Percentiles rank a stretch among this genome's conserved stretches.
These are phyloP conservation scores for Exophiala sideris DNA, from an alignment of 2,329 filamentous ascomycete species.

Conservation along the genomic window DNA sequence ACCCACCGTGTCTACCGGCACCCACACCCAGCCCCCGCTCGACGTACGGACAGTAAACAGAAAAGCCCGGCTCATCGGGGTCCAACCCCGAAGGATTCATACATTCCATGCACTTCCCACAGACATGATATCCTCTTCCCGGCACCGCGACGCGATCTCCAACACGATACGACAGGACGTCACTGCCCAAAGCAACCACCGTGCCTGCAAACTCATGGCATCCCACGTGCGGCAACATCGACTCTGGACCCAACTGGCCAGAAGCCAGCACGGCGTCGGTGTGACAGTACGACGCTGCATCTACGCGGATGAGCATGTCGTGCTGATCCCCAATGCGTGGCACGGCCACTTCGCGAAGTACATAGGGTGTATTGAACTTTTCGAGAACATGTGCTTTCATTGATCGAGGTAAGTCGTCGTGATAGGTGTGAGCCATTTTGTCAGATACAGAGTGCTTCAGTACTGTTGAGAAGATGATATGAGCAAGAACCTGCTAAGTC, in stretches of 20 bases:
- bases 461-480: too few relatives aligned
- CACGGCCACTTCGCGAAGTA: slow-evolving; percentile 22
- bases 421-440: too few relatives aligned
- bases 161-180: background rate
- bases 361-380: slow-evolving; percentile 21
- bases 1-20: slow-evolving; percentile 20
- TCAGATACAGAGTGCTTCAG: too few relatives aligned
- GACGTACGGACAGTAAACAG: slow-evolving; percentile 46
- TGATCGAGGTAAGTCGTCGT: slow-evolving; percentile 8
- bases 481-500: too few relatives aligned
- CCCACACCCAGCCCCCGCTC: slow-evolving; percentile 48
- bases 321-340: slow-evolving; percentile 43
- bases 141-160: slow-evolving; percentile 12
- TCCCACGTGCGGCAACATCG: slow-evolving; percentile 41
- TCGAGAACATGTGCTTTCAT: slow-evolving; percentile 25
- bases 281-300: slow-evolving; percentile 49
- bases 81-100: slow-evolving; percentile 7
- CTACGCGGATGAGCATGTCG: slow-evolving; percentile 46
- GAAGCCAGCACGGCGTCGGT: slow-evolving; percentile 40
- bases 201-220: slow-evolving; percentile 48
- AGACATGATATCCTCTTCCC: slow-evolving; percentile 14
- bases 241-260: slow-evolving; percentile 35
- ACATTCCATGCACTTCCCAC: slow-evolving; percentile 13
- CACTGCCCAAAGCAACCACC: slow-evolving; percentile 33
- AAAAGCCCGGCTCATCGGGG: slow-evolving; percentile 13